These are phyloP conservation scores for Tetrahymena malaccensis DNA, from an alignment of 73 alveolate genomes.

Conservation along the genomic window DNA sequence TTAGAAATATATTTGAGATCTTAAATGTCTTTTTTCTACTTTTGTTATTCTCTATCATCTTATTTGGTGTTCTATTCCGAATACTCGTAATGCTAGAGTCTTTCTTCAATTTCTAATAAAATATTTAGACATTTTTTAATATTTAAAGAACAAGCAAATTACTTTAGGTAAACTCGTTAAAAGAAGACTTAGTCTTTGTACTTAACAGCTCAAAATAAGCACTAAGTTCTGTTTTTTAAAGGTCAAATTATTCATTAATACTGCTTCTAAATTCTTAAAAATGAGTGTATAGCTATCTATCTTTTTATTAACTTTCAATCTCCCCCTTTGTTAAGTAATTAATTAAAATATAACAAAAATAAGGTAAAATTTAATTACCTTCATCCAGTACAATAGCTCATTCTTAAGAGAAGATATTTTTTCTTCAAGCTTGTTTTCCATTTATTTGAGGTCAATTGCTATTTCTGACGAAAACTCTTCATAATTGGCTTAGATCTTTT, in stretches of 20 bases:
- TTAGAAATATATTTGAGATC: background rate
- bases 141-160: background rate
- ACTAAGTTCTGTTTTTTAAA: background rate
- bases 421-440: background rate
- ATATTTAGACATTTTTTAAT: background rate
- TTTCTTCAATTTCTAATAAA: background rate
- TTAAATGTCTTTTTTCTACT: background rate
- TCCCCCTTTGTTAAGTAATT: background rate
- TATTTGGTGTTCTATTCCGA: background rate
- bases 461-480: background rate
- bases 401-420: background rate
- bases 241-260: background rate
- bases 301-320: background rate
- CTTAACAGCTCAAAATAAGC: background rate
- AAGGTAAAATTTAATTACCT: background rate
- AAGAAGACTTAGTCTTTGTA: background rate
- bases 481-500: background rate
- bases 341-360: background rate
- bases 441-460: background rate
- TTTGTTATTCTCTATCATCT: background rate
- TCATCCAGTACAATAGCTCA: background rate
- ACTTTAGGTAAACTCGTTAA: background rate
- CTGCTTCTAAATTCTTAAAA: background rate
- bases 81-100: background rate
- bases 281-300: background rate